These are phyloP conservation scores for Psilocybe cubensis DNA, from an alignment of 768 basidiomycete species.

Conservation along the genomic window DNA sequence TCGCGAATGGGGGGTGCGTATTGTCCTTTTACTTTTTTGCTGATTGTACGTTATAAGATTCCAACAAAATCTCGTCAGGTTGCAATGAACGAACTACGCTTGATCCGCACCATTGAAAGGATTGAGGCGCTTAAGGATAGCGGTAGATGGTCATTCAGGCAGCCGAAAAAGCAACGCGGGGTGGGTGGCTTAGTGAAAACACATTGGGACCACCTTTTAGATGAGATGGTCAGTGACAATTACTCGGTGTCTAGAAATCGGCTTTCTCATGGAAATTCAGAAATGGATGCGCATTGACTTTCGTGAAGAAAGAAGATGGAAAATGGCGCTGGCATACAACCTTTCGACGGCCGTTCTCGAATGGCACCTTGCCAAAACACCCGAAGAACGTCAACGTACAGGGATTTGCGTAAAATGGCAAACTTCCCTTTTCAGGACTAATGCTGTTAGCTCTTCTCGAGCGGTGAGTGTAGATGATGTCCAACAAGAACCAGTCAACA, in stretches of 20 bases:
- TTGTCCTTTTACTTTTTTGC: neutral
- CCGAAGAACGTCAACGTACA: conserved; percentile 61
- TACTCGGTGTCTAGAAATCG: neutral
- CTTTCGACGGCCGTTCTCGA: conserved; percentile 82
- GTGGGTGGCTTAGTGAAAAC: conserved; percentile 76
- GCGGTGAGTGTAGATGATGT: conserved; percentile 30
- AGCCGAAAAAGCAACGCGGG: conserved; percentile 92
- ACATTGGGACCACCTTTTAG: conserved; percentile 95
- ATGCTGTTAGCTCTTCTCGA: conserved; percentile 16
- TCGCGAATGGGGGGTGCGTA: conserved; percentile 80
- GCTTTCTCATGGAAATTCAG: conserved; percentile 40
- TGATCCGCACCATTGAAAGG: conserved; percentile 80
- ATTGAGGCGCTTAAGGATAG: conserved; percentile 83
- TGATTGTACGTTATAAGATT: neutral
- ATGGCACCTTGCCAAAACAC: conserved; percentile 80
- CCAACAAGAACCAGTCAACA: conserved; percentile 22
- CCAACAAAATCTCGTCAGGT: conserved; percentile 45
- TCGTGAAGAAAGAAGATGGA: conserved; percentile 93
- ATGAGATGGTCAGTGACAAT: conserved; percentile 81
- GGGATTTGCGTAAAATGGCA: conserved; percentile 76
- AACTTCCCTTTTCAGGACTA: conserved; percentile 41
- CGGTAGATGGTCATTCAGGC: conserved; percentile 89
- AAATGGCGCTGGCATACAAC: conserved; percentile 81
- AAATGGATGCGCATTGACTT: conserved; percentile 98
- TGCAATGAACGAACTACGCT: conserved; percentile 77